phyloP scores from a whole-genome alignment of 768 basidiomycete species.

The Cystobasidium tubakii region DNA sequence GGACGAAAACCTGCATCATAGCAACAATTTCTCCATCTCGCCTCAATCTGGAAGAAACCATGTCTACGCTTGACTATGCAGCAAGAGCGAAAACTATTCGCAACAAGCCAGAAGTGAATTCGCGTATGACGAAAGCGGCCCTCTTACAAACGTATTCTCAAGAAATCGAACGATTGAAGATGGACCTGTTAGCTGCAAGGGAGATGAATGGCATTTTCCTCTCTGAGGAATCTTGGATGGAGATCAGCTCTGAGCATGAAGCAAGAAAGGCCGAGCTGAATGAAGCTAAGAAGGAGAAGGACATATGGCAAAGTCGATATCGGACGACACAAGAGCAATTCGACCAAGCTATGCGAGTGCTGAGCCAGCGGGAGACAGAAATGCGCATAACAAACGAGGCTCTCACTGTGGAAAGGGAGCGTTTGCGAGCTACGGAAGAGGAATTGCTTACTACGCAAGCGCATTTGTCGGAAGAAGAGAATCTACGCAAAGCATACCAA shows the following conservation, averaged over 20 bases:
- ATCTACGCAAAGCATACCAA: constrained; percentile 71
- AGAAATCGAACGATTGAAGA: constrained; percentile 88
- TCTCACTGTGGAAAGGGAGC: constrained; percentile 56
- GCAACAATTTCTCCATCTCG: constrained; percentile 92
- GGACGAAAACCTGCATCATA: constrained; percentile 95
- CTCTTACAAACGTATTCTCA: constrained; percentile 86
- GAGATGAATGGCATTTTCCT: constrained; percentile 96
- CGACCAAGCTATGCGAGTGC: constrained; percentile 73
- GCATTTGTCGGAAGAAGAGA: constrained; percentile 70
- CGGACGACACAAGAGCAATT: constrained; percentile 77
- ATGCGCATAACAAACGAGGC: constrained; percentile 60
- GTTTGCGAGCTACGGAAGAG: constrained; percentile 56
- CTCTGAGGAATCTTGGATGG: constrained; percentile 81
- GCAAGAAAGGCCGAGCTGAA: constrained; percentile 67
- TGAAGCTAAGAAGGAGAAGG: constrained; percentile 74
- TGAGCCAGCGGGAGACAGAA: constrained; percentile 71
- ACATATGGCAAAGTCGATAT: constrained; percentile 76
- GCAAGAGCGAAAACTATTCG: constrained; percentile 88
- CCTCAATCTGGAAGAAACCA: constrained; percentile 90
- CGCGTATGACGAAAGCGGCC: constrained; percentile 83
- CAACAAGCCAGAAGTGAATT: constrained; percentile 91
- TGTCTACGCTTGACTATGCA: constrained; percentile 91
- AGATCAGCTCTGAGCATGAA: constrained; percentile 71
- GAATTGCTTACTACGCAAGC: constrained; percentile 60
- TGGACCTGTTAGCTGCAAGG: constrained; percentile 75